Percentiles rank a stretch among this genome's conserved stretches.
phyloP scores from a whole-genome alignment of 495 filamentous ascomycete species.

The Aspergillus ellipticus region DNA sequence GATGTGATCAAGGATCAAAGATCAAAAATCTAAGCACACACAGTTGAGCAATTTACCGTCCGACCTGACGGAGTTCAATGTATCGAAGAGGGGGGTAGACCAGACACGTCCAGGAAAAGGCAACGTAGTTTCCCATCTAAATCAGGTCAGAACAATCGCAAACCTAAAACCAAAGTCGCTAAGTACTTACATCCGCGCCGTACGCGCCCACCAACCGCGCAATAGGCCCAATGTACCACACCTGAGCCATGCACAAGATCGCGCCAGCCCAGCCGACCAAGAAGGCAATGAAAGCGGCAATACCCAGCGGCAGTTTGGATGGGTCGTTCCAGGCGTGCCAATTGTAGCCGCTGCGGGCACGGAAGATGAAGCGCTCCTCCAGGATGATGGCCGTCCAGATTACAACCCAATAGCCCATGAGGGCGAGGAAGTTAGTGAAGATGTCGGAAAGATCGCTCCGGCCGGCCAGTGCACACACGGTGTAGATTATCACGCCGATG shows the following conservation, averaged over 20 bases:
- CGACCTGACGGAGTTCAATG: conserved; percentile 44
- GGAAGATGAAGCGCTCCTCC: conserved; percentile 64
- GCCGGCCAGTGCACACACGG: conserved; percentile 62
- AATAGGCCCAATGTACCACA: conserved; percentile 64
- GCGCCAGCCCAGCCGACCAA: conserved; percentile 68
- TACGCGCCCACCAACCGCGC: conserved; percentile 52
- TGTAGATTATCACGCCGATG: conserved; percentile 55
- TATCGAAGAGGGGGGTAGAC: conserved; percentile 50
- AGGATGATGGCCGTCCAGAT: conserved; percentile 62
- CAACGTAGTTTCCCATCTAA: conserved; percentile 52
- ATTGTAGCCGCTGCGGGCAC: conserved; percentile 47
- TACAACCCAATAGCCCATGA: conserved; percentile 73
- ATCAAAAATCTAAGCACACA: too few relatives aligned
- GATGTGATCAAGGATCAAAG: too few relatives aligned
- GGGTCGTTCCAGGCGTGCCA: conserved; percentile 61
- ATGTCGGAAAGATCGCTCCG: conserved; percentile 57
- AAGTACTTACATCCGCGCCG: conserved; percentile 56
- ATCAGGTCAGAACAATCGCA: too few relatives aligned
- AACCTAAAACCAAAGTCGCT: too few relatives aligned
- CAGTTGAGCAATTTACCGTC: conserved; percentile 31
- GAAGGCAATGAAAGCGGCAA: conserved; percentile 60
- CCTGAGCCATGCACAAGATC: conserved; percentile 67
- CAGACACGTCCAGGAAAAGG: conserved; percentile 45
- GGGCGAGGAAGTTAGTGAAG: conserved; percentile 67
- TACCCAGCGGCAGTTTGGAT: conserved; percentile 56